These are phyloP conservation scores for Hordeum marinum DNA, from an alignment of 176 grass and related monocot species.

Conservation along the genomic window DNA sequence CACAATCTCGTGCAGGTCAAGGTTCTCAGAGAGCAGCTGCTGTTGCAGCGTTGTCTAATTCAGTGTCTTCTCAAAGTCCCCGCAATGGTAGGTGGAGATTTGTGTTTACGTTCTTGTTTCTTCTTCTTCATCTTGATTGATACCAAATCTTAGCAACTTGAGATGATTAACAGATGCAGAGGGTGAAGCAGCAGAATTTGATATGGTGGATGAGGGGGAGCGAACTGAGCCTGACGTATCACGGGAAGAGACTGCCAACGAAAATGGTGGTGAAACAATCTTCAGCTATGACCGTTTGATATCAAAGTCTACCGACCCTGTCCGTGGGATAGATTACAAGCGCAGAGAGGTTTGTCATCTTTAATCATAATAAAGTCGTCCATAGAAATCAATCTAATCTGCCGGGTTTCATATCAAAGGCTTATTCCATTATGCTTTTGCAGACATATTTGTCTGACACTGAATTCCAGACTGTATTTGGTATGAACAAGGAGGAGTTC, in stretches of 20 bases:
- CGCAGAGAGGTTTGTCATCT: conserved; percentile 74
- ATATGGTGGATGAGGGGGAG: conserved; percentile 34
- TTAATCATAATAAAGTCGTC: no score
- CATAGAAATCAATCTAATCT: background rate
- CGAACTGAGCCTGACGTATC: conserved; percentile 52
- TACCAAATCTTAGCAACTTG: background rate
- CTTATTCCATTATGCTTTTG: conserved; percentile 22
- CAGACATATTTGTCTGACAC: conserved; percentile 88
- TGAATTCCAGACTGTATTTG: conserved; percentile 73
- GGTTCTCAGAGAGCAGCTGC: conserved; percentile 94
- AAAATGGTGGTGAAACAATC: conserved; percentile 62
- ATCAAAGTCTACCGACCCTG: conserved; percentile 76
- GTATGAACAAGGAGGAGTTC: conserved; percentile 71
- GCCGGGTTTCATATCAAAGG: background rate
- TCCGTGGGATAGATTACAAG: conserved; percentile 80
- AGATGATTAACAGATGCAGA: conserved; percentile 45
- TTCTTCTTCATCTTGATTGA: background rate
- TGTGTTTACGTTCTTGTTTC: background rate
- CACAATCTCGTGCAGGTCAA: conserved; percentile 47
- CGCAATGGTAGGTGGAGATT: background rate
- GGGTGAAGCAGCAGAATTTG: conserved; percentile 35
- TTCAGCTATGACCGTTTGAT: conserved; percentile 85
- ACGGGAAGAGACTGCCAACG: conserved; percentile 54
- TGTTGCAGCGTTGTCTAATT: conserved; percentile 80
- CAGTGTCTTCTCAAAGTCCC: conserved; percentile 63